Evolutionary conservation across 352 stramenopile genomes (phyloP), one percentile per base, ranked within the genome.

Genomic region (Phytophthora crassamura): DNA sequence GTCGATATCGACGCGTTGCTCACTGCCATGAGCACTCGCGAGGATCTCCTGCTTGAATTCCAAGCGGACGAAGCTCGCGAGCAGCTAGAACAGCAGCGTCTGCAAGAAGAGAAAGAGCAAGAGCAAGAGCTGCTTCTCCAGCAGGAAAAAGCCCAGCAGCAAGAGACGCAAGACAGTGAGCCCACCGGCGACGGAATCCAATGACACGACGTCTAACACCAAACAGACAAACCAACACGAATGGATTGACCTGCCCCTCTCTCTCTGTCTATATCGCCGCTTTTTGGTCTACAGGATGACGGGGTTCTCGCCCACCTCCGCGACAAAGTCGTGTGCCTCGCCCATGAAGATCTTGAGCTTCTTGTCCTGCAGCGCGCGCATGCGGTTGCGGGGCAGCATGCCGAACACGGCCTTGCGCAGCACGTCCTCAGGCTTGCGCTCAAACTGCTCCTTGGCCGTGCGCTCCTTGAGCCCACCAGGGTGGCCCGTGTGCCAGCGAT

Each of bases 401-500:
- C 98, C 97, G 47, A 97, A 91, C 41, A 99, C 95, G 5, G 97
- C 97, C 64, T 98, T 97, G 59, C 92, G 86, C 59, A 99, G 80
- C 53, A 99, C 92, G 35, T 98, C 91, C 69, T 98, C 94, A 20
- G 97, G 95, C 67, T 98, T 98, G 67, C 92, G 86, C 48, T 97
- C 91, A 53, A 98, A 90, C 69, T 99, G 85, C 59, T 99, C 90
- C 56, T 95, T 85, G n/a, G 97, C 95, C 33, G 89, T 93, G 58
- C 95, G 88, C 77, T 98, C 72, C 88, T 99, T 99, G 28, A 99
- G 75, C 1, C 97, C 97, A 28, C 98, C 98, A 20, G 97, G 95
- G 82, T 98, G 98, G 54, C 97, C 96, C 43, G 97, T 99, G 85
- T 99, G 98, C 97, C 97, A 99, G 62, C 89, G 78, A 83, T 99